These are phyloP conservation scores for Cudoniella acicularis DNA, from an alignment of 495 filamentous ascomycete species.

Conservation along the genomic window DNA sequence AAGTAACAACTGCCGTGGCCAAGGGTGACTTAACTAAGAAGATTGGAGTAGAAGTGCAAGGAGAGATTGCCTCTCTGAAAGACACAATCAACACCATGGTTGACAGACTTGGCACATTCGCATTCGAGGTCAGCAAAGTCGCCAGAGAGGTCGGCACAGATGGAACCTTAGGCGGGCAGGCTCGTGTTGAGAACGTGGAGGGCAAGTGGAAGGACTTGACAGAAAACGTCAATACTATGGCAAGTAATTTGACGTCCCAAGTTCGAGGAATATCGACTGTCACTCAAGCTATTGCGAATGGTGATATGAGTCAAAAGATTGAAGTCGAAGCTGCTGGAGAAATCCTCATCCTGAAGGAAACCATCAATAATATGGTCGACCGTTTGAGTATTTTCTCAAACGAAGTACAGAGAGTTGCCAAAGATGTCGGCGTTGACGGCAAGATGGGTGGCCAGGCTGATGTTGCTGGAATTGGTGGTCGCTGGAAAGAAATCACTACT, in stretches of 20 bases:
- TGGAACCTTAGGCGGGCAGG: constrained; percentile 91
- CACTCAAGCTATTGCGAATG: constrained; percentile 92
- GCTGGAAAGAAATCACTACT: constrained; percentile 98
- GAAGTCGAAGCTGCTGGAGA: constrained; percentile 94
- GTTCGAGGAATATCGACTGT: constrained; percentile 96
- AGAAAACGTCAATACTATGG: constrained; percentile 94
- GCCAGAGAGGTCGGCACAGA: constrained; percentile 98
- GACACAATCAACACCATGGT: constrained; percentile 99
- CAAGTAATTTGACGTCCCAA: constrained; percentile 89
- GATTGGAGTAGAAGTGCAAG: constrained; percentile 92
- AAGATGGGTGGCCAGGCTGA: constrained; percentile 99
- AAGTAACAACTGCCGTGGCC: constrained; percentile 95
- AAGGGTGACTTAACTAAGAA: constrained; percentile 93
- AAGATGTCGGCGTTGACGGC: constrained; percentile 95
- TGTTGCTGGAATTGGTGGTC: constrained; percentile 85
- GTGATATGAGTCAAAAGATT: constrained; percentile 93
- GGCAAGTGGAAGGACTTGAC: constrained; percentile 99
- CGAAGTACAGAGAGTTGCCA: constrained; percentile 91
- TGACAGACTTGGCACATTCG: constrained; percentile 92
- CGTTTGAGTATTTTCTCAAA: constrained; percentile 95
- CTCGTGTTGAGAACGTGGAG: constrained; percentile 95
- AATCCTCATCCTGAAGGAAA: constrained; percentile 89
- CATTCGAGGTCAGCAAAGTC: constrained; percentile 98
- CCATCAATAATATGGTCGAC: constrained; percentile 99
- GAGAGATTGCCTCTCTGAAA: constrained; percentile 93